Percentiles rank a stretch among this genome's conserved stretches.
Evolutionary conservation across 306 rosid genomes (phyloP).

Genomic region (Herpetospermum pedunculosum): DNA sequence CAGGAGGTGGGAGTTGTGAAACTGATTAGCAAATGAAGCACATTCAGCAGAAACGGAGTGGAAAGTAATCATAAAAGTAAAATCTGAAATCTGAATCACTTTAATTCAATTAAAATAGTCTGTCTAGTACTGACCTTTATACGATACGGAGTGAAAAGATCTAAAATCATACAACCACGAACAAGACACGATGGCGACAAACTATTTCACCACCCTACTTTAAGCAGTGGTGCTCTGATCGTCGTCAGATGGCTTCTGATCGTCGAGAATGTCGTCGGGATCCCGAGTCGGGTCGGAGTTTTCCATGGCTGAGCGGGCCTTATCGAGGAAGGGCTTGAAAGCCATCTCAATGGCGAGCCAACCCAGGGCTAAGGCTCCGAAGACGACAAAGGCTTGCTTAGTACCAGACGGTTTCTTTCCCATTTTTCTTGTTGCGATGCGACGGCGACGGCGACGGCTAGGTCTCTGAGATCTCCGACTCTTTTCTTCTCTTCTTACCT

Average conservation of each 20-base stretch:
- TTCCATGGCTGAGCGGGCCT: constrained; percentile 43
- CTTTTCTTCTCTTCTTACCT: neutral
- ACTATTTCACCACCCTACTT: neutral
- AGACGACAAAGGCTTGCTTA: constrained; percentile 55
- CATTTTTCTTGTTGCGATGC: constrained; percentile 21
- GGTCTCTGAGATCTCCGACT: neutral
- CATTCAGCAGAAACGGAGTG: no score
- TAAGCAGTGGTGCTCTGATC: neutral
- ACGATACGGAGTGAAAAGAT: neutral
- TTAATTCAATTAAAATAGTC: neutral
- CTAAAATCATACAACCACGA: neutral
- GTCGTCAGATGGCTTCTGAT: neutral
- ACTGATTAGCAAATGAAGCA: neutral
- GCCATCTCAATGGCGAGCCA: constrained; percentile 80
- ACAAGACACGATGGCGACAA: neutral
- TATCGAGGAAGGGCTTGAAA: constrained; percentile 58
- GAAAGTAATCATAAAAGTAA: no score
- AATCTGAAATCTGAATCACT: neutral
- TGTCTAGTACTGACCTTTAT: neutral
- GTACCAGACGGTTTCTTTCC: constrained; percentile 27
- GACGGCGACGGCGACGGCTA: neutral
- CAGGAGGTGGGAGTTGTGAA: neutral
- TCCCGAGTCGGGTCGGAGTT: constrained; percentile 69
- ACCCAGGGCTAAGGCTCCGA: constrained; percentile 62
- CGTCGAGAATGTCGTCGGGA: constrained; percentile 43